These are phyloP conservation scores for Thielaviopsis ethacetica DNA, from an alignment of 2,329 filamentous ascomycete genomes.

Conservation along the genomic window DNA sequence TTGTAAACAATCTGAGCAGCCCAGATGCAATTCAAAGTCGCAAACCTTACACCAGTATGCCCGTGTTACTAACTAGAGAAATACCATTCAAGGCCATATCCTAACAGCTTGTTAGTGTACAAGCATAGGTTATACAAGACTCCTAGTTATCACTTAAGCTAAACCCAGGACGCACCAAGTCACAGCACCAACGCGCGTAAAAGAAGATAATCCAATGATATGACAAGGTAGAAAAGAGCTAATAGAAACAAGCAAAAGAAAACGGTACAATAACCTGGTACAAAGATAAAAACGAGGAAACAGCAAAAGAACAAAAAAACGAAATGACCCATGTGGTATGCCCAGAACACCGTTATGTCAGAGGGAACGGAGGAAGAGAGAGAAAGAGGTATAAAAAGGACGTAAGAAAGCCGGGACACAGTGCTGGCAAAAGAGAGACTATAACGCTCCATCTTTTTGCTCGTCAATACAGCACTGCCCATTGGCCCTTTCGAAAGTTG, in stretches of 20 bases:
- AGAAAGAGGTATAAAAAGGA: neutral
- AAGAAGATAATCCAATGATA: neutral
- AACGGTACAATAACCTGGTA: neutral
- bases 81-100: too few species aligned
- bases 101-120: too few species aligned
- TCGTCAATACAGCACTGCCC: neutral
- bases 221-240: neutral
- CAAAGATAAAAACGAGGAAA: neutral
- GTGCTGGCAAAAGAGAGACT: neutral
- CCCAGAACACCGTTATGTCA: neutral
- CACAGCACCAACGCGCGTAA: neutral
- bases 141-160: too few species aligned
- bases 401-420: too few species aligned
- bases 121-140: too few species aligned
- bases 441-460: neutral
- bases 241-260: neutral
- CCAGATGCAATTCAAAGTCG: too few species aligned
- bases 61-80: too few species aligned
- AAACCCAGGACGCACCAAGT: neutral
- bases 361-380: neutral
- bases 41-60: too few species aligned
- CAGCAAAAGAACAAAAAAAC: neutral
- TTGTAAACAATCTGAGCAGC: too few species aligned
- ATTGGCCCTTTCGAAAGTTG: too few species aligned
- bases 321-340: slow-evolving; percentile 1